phyloP scores from a whole-genome alignment of 108 stramenopile species.

The Epithemia pelagica region DNA sequence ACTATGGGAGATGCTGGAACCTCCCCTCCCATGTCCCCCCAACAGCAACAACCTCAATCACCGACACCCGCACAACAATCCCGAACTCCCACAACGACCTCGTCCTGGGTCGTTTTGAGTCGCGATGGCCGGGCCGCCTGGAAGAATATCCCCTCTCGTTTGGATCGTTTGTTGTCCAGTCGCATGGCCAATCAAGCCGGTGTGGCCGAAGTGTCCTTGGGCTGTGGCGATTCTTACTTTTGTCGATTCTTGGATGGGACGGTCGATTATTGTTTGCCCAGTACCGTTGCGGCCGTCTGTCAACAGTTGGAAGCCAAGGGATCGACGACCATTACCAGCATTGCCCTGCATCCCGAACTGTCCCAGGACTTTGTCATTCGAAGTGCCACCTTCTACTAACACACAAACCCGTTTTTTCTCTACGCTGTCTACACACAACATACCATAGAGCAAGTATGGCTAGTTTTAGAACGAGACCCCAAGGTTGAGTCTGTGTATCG shows the following conservation, averaged over 20 bases:
- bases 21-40: not conserved
- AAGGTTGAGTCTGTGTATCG: too few relatives aligned
- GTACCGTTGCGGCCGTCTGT: conserved; percentile 43
- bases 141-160: conserved; percentile 63
- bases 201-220: conserved; percentile 66
- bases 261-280: conserved; percentile 67
- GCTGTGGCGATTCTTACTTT: conserved; percentile 63
- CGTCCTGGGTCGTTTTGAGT: conserved; percentile 66
- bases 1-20: not conserved
- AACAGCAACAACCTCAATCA: not conserved
- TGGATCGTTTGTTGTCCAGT: conserved; percentile 42
- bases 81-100: not conserved
- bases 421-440: too few relatives aligned
- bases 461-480: too few relatives aligned
- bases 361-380: conserved; percentile 51
- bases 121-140: conserved; percentile 62
- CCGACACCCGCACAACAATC: not conserved
- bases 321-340: conserved; percentile 28
- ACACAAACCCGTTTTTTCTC: too few relatives aligned
- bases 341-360: conserved; percentile 39
- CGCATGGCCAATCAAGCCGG: conserved; percentile 38
- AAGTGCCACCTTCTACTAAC: not conserved
- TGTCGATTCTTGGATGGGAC: conserved; percentile 66
- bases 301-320: conserved; percentile 42
- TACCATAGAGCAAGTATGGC: too few relatives aligned